These are phyloP conservation scores for Rhodotorula kratochvilovae DNA, from an alignment of 768 basidiomycete species.

Conservation along the genomic window DNA sequence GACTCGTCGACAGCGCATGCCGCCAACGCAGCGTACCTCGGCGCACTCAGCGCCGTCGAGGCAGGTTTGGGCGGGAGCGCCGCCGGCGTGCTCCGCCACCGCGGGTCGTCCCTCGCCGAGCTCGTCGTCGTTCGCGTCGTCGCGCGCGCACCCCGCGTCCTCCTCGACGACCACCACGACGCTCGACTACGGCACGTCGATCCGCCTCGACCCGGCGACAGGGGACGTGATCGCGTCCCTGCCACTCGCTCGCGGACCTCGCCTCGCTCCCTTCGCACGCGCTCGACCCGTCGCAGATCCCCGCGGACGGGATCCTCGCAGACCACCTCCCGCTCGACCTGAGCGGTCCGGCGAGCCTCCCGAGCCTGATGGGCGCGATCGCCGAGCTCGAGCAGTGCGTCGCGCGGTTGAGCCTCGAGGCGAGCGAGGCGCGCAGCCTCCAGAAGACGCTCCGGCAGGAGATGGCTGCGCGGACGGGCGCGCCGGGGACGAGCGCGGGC, in stretches of 20 bases:
- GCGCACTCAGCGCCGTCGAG: background rate
- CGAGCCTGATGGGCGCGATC: slow-evolving; percentile 28
- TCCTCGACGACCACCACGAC: background rate
- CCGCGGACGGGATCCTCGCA: background rate
- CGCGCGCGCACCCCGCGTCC: background rate
- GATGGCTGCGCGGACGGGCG: slow-evolving; percentile 4
- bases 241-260: background rate
- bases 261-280: background rate
- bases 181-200: background rate
- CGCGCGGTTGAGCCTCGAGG: slow-evolving; percentile 26
- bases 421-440: slow-evolving; percentile 31
- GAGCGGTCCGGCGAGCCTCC: slow-evolving; percentile 17
- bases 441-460: slow-evolving; percentile 22
- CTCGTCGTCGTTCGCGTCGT: slow-evolving; percentile 2
- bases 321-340: background rate
- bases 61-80: background rate
- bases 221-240: background rate
- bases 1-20: background rate
- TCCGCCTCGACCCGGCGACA: background rate
- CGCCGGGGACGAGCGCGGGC: too few relatives aligned
- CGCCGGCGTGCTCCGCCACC: background rate
- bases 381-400: slow-evolving; percentile 34
- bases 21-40: background rate
- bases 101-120: background rate
- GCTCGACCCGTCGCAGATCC: background rate